These are phyloP conservation scores for Pseudozyma hubeiensis DNA, from an alignment of 1,284 basidiomycete species.

Conservation along the genomic window DNA sequence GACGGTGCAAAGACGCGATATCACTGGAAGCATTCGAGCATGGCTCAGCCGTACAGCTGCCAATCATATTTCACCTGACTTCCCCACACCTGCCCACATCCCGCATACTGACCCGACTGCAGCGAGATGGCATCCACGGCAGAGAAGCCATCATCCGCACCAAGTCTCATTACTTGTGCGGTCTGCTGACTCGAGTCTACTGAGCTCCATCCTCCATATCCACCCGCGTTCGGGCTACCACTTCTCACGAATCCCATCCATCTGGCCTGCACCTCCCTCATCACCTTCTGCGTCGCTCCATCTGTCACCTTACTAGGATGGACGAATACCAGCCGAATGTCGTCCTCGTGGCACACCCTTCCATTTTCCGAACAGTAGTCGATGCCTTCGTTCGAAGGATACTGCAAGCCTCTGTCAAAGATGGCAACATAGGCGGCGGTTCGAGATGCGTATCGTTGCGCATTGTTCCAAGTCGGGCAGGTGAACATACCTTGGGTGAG, in stretches of 20 bases:
- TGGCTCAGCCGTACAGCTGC: slow-evolving; percentile 52
- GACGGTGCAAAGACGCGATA: no score
- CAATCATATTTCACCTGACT: slow-evolving; percentile 52
- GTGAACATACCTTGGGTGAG: slow-evolving; percentile 54
- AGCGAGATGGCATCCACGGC: slow-evolving; percentile 21
- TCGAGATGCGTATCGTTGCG: slow-evolving; percentile 20
- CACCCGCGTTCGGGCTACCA: slow-evolving; percentile 41
- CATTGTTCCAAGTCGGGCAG: slow-evolving; percentile 49
- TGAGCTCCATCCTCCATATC: slow-evolving; percentile 28
- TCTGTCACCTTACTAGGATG: slow-evolving; percentile 17
- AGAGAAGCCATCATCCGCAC: slow-evolving; percentile 11
- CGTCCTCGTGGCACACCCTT: slow-evolving; percentile 61
- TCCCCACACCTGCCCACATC: slow-evolving; percentile 45
- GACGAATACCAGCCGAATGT: slow-evolving; percentile 54
- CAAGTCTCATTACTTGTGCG: slow-evolving; percentile 41
- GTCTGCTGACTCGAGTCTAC: not conserved
- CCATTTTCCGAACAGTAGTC: slow-evolving; percentile 43
- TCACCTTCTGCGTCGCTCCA: not conserved
- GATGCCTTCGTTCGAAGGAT: slow-evolving; percentile 41
- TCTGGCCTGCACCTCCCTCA: slow-evolving; percentile 48
- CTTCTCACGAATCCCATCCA: slow-evolving; percentile 42
- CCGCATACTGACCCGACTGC: slow-evolving; percentile 26
- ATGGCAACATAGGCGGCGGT: slow-evolving; percentile 33
- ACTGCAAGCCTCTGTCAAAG: slow-evolving; percentile 39
- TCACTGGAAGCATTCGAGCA: not conserved